Evolutionary conservation across 2,329 filamentous ascomycete species (phyloP).

Genomic region (Lasiodiplodia sp.): DNA sequence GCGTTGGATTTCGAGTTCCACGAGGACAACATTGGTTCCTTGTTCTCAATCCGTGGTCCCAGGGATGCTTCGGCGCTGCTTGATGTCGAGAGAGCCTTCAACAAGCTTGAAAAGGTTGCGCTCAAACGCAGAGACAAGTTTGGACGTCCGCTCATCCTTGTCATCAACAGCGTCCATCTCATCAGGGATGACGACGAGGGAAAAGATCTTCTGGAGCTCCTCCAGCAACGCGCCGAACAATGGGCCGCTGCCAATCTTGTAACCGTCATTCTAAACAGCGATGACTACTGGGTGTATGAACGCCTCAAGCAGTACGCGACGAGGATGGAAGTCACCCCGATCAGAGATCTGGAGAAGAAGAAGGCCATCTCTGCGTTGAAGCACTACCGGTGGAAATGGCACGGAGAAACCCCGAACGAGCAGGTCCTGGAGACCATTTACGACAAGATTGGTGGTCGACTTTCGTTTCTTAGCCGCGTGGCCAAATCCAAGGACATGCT

Average conservation of each 20-base stretch:
- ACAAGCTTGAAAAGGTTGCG: slow-evolving; percentile 97
- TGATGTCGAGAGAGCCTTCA: slow-evolving; percentile 95
- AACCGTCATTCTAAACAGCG: slow-evolving; percentile 92
- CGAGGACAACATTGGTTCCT: slow-evolving; percentile 95
- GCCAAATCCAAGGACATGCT: slow-evolving; percentile 88
- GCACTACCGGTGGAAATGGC: slow-evolving; percentile 83
- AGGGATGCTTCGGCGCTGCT: slow-evolving; percentile 90
- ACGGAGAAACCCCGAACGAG: slow-evolving; percentile 64
- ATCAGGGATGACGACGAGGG: slow-evolving; percentile 91
- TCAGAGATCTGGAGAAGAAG: slow-evolving; percentile 80
- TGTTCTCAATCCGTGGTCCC: slow-evolving; percentile 93
- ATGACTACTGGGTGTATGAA: slow-evolving; percentile 99
- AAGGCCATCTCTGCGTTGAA: slow-evolving; percentile 79
- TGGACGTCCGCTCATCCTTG: slow-evolving; percentile 80
- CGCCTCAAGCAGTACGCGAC: slow-evolving; percentile 90
- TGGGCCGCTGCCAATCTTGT: slow-evolving; percentile 94
- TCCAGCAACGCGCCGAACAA: slow-evolving; percentile 94
- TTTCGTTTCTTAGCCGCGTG: slow-evolving; percentile 87
- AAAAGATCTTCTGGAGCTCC: slow-evolving; percentile 88
- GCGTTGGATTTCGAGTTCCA: slow-evolving; percentile 96
- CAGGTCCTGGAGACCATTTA: slow-evolving; percentile 79
- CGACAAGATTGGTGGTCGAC: slow-evolving; percentile 81
- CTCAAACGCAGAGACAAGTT: slow-evolving; percentile 69
- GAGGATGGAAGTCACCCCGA: slow-evolving; percentile 90
- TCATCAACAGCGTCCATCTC: slow-evolving; percentile 93